phyloP scores from a whole-genome alignment of 495 filamentous ascomycete genomes.

The Filosporella fistucella region DNA sequence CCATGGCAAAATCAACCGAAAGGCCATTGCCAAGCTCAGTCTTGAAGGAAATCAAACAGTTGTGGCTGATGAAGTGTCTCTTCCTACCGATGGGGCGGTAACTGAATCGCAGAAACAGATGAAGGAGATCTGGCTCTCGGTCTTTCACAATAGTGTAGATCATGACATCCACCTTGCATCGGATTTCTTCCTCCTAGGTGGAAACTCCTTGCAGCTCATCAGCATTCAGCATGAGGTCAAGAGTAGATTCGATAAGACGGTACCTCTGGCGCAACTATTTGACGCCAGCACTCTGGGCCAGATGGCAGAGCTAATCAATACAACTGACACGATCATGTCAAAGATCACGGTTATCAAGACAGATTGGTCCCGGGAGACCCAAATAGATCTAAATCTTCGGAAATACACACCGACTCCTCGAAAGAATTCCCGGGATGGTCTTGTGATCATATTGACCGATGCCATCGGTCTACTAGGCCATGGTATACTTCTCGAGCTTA shows the following conservation, averaged over 20 bases:
- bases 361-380: no score
- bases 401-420: no score
- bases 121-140: no score
- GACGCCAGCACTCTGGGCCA: not conserved
- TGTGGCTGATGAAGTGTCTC: not conserved
- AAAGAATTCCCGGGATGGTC: no score
- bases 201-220: constrained; percentile 31
- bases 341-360: no score
- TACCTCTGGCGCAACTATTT: constrained; percentile 8
- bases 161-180: no score
- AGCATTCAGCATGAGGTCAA: constrained; percentile 18
- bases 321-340: no score
- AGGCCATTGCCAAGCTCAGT: not conserved
- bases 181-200: constrained; percentile 37
- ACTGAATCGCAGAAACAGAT: no score
- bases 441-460: constrained; percentile 27
- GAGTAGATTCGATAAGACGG: not conserved
- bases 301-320: constrained; percentile 1
- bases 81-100: not conserved
- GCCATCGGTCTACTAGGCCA: constrained; percentile 28
- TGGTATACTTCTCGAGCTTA: constrained; percentile 12
- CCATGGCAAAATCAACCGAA: not conserved
- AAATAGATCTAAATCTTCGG: no score
- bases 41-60: not conserved
- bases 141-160: no score